These are phyloP conservation scores for Chalciporus piperatus DNA, from an alignment of 768 basidiomycete genomes.

Conservation along the genomic window DNA sequence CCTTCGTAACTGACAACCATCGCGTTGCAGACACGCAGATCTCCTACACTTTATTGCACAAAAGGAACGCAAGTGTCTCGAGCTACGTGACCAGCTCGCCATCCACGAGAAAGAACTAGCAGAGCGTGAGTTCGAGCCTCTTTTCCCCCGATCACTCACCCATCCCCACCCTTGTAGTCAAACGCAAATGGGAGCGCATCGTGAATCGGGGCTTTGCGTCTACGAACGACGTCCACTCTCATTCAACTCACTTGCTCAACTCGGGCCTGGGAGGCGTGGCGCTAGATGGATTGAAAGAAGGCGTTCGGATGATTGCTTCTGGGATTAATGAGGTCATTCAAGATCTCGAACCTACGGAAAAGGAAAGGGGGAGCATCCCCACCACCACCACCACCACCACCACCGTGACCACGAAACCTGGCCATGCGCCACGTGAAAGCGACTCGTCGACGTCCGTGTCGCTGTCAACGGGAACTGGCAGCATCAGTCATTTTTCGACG, in stretches of 20 bases:
- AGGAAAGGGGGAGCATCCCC: neutral
- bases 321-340: constrained; percentile 34
- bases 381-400: neutral
- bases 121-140: constrained; percentile 46
- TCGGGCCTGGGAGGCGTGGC: constrained; percentile 19
- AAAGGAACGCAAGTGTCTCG: constrained; percentile 81
- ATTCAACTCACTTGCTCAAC: neutral
- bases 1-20: neutral
- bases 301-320: constrained; percentile 58
- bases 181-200: constrained; percentile 82
- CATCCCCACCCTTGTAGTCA: constrained; percentile 52
- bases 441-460: constrained; percentile 31
- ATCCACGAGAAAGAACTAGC: constrained; percentile 70
- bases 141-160: neutral
- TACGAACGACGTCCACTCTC: constrained; percentile 9
- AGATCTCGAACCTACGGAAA: neutral
- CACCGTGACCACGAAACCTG: neutral
- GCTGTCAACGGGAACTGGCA: constrained; percentile 20
- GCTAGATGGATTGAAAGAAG: constrained; percentile 62
- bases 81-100: constrained; percentile 71
- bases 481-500: constrained; percentile 38
- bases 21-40: constrained; percentile 62
- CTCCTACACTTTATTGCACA: constrained; percentile 82
- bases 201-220: constrained; percentile 60
- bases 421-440: constrained; percentile 9